Evolutionary conservation across 371 early-diverging fungal species (phyloP), one percentile per base, ranked within the genome.

Genomic region (Saksenaea oblongispora): DNA sequence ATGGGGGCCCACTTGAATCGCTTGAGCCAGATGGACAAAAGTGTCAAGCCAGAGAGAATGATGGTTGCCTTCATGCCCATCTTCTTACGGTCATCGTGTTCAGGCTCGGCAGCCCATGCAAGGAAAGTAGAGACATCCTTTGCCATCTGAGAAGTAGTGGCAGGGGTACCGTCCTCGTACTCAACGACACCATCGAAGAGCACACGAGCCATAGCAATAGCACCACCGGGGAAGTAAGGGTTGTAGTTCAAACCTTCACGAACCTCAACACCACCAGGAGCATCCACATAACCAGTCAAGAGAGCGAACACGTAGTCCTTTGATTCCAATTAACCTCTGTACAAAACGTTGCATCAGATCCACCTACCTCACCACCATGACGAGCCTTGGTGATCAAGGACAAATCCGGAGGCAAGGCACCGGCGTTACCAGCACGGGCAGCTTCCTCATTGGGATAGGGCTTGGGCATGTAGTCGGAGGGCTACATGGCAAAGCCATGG

Each of bases 171-270:
- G 75, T 98, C 98, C 65, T 98, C 98, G 73, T 93, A 98, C 68
- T 98, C 98, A 36, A 97, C 95, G 41, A 96, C 80, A 59, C 93
- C 98, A 66, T 98, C 98, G 78, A 88, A 97, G 37, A 98, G 72
- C 60, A 90, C 84, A 71, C 93, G 93, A 44, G 98, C 98, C 98
- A 98, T 98, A 69, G 92, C 89, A 83, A 98, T 98, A 62, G 98
- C 94, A 69, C 98, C 98, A 66, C 98, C 98, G 28, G 97, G 98
- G 94, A 98, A 98, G 86, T 98, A 98, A 51, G 96, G 95, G 87
- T 98, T 98, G 86, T 95, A 97, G 89, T 96, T 91, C 51, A 97
- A 85, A 64, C 97, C 98, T 78, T 96, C 97, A 80, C 96, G 92
- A 59, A 98, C 77, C 68, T 89, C 88, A 63, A 98, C 87, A 80